Evolutionary conservation across 768 basidiomycete species (phyloP), one percentile per base, ranked within the genome.

Genomic region (Boletus vinaceobasis): DNA sequence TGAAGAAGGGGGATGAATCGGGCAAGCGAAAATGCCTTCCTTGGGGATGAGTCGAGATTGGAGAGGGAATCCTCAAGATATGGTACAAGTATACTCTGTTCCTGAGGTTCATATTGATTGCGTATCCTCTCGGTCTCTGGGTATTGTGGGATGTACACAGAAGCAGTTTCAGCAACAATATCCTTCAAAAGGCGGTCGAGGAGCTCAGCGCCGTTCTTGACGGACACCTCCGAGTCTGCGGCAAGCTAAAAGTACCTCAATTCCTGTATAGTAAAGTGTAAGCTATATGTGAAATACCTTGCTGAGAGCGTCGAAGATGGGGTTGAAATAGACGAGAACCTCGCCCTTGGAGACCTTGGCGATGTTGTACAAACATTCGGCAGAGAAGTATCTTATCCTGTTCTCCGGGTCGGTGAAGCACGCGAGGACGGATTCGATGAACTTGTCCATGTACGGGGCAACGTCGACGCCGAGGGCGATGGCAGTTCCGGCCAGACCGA

Each of bases 321-420:
- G 93, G 66, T 99, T 99, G 76, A 98, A 99, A 69, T 95, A 97
- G 14, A 98, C 85, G 53, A 99, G 75, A 32, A 98, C 87, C 71
- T 98, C 96, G 37, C 96, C 97, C 65, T 97, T 96, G 32, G 94
- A 96, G 15, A 97, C 95, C 72, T 95, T 93, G 27, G 90, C 92
- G 59, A 99, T 95, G 73, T 99, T 99, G 76, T 99, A 99, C 59
- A 99, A 75, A 66, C 94, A 96, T 69, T 99, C 97, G 26, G 93
- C 95, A 6, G 96, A 96, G 76, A 97, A 98, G 74, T 98, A 99
- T 42, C 93, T 84, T 56, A 98, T 93, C 67, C 93, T 81, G 73
- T 91, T 93, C 77, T 98, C 96, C 2, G 88, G 80, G 70, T 99
- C 97, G 57, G 87, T 84, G 71, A 99, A 97, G 73, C 96, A 97